Percentiles rank a stretch among this genome's conserved stretches.
These are phyloP conservation scores for Globisporangium recalcitrans DNA, from an alignment of 352 stramenopile genomes.

Conservation along the genomic window DNA sequence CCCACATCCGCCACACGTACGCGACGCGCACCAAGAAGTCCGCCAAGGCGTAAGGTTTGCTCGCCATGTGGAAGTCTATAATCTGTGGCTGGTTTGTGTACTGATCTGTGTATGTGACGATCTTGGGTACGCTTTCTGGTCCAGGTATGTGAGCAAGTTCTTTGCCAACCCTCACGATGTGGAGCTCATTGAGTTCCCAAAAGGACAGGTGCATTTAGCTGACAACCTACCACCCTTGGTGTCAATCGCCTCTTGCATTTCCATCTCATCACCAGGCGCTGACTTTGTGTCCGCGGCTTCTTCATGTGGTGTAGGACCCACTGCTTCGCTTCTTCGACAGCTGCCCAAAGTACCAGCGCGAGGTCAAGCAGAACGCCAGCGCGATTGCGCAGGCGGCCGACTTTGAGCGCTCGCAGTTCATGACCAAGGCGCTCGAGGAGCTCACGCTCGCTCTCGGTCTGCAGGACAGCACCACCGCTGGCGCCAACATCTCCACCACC, in stretches of 20 bases:
- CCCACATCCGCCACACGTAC: constrained; percentile 47
- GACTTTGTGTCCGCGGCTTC: neutral
- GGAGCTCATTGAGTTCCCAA: constrained; percentile 41
- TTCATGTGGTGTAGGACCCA: constrained; percentile 26
- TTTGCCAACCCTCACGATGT: constrained; percentile 53
- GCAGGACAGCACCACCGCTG: constrained; percentile 9
- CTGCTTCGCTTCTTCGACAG: constrained; percentile 67
- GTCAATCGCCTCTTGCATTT: neutral
- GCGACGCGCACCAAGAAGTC: constrained; percentile 50
- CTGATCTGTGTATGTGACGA: neutral
- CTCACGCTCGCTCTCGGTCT: constrained; percentile 41
- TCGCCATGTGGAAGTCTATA: neutral
- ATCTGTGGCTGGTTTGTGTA: neutral
- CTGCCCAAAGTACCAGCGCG: constrained; percentile 44
- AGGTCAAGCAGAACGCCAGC: constrained; percentile 55
- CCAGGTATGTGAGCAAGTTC: constrained; percentile 51
- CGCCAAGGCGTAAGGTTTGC: constrained; percentile 37
- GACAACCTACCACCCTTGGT: neutral
- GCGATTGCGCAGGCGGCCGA: constrained; percentile 31
- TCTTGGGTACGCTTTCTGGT: neutral
- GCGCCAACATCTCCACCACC: constrained; percentile 20
- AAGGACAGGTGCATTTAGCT: constrained; percentile 6
- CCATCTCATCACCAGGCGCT: neutral
- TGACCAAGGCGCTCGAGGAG: constrained; percentile 22
- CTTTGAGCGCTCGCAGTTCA: constrained; percentile 32